Evolutionary conservation across 106 monocot genomes (phyloP), one percentile per base, ranked within the genome.

Genomic region (Phalaenopsis equestris): DNA sequence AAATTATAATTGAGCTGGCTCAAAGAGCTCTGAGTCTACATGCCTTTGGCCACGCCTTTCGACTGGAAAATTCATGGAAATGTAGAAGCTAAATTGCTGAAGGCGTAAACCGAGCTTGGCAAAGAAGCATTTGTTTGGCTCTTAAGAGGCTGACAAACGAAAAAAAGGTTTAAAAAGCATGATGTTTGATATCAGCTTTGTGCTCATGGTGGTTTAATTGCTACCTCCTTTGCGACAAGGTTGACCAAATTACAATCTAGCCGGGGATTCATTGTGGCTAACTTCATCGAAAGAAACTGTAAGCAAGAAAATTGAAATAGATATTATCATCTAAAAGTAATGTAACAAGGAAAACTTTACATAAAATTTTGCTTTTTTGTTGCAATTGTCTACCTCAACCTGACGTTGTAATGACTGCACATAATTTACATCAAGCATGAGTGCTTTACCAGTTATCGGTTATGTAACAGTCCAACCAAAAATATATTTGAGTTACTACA

Each of bases 171-270:
- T 19, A 64, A 16, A 64, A 15, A 64, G 17, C 4, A 17, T 18
- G 52, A 52, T 52, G 12, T 52, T 12, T 52, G 12, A 52, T 30
- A 52, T 52, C 52, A 52, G 12, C 12, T 52, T 64, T 6, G 6
- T 36, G 70, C 37, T 36, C 9, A 6, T 70, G 5, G 8, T 70
- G 70, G 14, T 10, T 70, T 21, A 70, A 38, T 70, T 80, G 84
- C 89, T 86, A 95, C 95, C 80, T 92, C 81, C 83, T 87, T 87
- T 38, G 86, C 52, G 57, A 91, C 79, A 5, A 91, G 77, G 38
- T 82, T 84, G 52, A 89, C 87, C 56, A 90, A 80, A 47, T 92
- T 85, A 56, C 74, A 75, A 65, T 81, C 86, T 8, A 77, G 42
- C 24, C 75, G 56, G 4, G 92, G 87, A n/a, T 85, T 86, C 39